Conservation (phyloP, 2,329 filamentous ascomycete genomes). For the Madurella mycetomatis region DNA sequence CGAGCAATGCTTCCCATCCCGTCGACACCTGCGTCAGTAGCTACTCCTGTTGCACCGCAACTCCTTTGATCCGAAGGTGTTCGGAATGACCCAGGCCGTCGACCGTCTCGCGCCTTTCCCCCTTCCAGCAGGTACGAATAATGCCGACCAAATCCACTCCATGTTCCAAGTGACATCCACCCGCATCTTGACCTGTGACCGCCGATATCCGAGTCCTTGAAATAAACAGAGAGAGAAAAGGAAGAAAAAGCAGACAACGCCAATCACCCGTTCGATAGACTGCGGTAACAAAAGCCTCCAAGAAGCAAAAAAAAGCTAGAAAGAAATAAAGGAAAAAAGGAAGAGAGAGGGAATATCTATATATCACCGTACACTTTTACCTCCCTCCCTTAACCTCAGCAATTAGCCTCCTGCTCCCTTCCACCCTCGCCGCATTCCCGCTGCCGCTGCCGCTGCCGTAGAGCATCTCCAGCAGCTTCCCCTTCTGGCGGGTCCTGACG, state of each 20-base stretch:
- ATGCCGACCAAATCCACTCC: not conserved
- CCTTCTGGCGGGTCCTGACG: constrained; percentile 74
- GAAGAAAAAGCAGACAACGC: not conserved
- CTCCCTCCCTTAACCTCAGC: not conserved
- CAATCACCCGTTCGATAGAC: not conserved
- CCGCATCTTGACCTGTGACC: not conserved
- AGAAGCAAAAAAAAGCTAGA: not conserved
- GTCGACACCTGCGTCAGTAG: too few species aligned
- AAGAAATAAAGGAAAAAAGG: too few species aligned
- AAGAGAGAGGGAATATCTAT: too few species aligned
- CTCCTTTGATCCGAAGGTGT: too few species aligned
- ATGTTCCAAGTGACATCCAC: not conserved
- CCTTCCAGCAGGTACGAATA: not conserved
- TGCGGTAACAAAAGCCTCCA: not conserved
- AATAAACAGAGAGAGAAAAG: too few species aligned
- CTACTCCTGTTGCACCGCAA: too few species aligned
- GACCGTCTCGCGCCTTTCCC: too few species aligned
- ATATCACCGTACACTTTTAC: not conserved
- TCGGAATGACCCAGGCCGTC: too few species aligned
- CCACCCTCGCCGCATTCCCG: not conserved
- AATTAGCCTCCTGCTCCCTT: constrained; percentile 1
- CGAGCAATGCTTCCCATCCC: too few species aligned
- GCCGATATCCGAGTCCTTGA: not conserved
- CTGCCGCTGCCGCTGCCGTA: constrained; percentile 49
- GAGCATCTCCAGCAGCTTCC: constrained; percentile 74